These are phyloP conservation scores for Solanum paucissectum DNA, from an alignment of 257 asterid genomes.

Conservation along the genomic window DNA sequence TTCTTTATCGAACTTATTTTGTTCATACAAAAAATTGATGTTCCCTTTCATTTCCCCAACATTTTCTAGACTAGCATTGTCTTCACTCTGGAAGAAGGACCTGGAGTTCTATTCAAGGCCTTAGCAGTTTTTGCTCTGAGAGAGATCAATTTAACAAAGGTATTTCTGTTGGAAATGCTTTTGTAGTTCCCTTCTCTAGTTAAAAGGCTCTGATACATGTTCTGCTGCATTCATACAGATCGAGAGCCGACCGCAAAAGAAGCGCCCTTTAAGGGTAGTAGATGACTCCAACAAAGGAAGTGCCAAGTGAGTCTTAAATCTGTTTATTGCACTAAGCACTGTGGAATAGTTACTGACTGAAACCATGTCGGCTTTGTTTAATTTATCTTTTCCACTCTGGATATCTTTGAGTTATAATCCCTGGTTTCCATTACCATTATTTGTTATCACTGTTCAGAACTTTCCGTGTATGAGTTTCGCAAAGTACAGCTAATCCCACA, in stretches of 20 bases:
- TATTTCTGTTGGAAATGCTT: constrained; percentile 9
- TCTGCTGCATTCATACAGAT: constrained; percentile 33
- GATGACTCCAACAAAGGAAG: constrained; percentile 67
- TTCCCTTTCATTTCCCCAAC: background rate
- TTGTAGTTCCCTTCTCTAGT: background rate
- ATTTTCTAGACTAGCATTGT: constrained; percentile 74
- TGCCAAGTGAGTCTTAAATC: constrained; percentile 52
- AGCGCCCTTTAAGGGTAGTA: constrained; percentile 76
- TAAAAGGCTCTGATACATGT: background rate
- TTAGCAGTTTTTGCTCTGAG: constrained; percentile 83
- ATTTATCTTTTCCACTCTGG: background rate
- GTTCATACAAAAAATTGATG: background rate
- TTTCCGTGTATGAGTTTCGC: background rate
- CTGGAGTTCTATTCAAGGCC: constrained; percentile 94
- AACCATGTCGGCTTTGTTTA: background rate
- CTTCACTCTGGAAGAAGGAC: constrained; percentile 91
- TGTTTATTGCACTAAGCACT: background rate
- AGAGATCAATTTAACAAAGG: constrained; percentile 78
- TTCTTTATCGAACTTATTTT: background rate
- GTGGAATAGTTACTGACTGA: background rate
- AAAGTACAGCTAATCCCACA: background rate
- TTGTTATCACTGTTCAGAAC: background rate
- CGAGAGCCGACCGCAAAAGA: constrained; percentile 91
- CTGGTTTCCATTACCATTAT: background rate
- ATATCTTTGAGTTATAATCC: background rate